A percentile compares a stretch with the other conserved stretches of the same genome.
phyloP scores from a whole-genome alignment of 768 basidiomycete genomes.

The Pleurotus platypus region DNA sequence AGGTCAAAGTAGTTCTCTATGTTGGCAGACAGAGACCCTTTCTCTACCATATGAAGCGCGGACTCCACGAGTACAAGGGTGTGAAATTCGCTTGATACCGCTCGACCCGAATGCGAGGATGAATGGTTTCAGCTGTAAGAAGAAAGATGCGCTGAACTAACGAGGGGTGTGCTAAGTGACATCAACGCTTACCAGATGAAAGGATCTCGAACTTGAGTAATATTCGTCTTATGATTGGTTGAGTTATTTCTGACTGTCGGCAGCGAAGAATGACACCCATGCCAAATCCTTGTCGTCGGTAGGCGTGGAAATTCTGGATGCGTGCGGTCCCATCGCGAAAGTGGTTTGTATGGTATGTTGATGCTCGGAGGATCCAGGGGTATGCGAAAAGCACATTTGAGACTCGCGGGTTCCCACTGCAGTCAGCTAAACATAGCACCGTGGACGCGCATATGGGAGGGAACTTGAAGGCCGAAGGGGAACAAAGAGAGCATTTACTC shows the following conservation, averaged over 20 bases:
- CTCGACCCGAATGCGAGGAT: no score
- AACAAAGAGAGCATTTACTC: neutral
- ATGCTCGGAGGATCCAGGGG: neutral
- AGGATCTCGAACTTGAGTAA: neutral
- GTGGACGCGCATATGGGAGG: neutral
- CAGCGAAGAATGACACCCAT: neutral
- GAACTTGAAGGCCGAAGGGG: neutral
- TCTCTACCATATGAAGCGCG: no score
- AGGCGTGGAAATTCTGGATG: neutral
- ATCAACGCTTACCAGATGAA: no score
- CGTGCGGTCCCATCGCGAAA: neutral
- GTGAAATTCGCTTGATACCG: no score
- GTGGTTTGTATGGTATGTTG: no score
- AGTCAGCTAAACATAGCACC: neutral
- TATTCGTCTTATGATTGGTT: neutral
- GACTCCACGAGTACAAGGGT: no score
- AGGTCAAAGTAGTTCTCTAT: no score
- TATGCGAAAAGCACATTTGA: neutral
- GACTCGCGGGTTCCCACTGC: neutral
- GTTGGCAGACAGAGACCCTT: no score
- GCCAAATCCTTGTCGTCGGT: neutral
- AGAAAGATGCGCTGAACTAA: no score
- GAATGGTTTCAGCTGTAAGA: no score
- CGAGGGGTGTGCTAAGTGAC: no score
- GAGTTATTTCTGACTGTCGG: neutral